Base-by-base conservation (phyloP, 139 green algal genomes). In the Micractinium conductrix region DNA sequence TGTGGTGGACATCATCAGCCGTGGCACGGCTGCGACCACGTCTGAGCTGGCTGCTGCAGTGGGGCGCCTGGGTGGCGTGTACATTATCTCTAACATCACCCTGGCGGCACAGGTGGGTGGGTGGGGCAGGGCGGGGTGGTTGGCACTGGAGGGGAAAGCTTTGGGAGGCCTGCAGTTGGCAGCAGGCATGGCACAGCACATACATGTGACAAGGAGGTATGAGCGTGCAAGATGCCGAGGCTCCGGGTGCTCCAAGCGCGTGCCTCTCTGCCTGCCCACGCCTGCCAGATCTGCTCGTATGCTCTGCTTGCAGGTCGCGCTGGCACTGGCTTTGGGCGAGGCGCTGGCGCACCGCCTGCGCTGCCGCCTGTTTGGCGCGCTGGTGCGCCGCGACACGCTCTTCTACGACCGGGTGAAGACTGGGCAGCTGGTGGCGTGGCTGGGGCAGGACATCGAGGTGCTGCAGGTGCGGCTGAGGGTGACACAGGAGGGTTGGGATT, bases 391-490 rank as follows among this genome's bases (percentile, higher is more conserved):
- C 4, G 60, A 83, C 53, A 35, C 80, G 19, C 28, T 81, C 50
- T 88, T 88, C 42, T 86, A 68, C 40, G 76, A 84, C 65, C 37
- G 37, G 3, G 73, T 71, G 37, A 55, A 45, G 28, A 87, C 86
- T 48, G 86, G 86, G 74, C 71, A 81, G 73, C 74, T 89, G 73
- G 83, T 67, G 24, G 65, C 55, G 1, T 89, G 86, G 86, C 75
- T 89, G 70, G 82, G 81, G 14, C 72, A 87, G 40, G 86, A 89
- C 74, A 65, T 89, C 2, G 81, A 89, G 58, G 60, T 89, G 58
- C 81, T 89, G 60, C 80, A 85, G 80, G 80, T 84, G 45, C 24
- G 65, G 16, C 21, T 53, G 30, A 19, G 26, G 17, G 19, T 68
- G 60, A 68, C 24, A 37, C 12, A 14, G 60, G 60, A 26, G 26